Conservation (phyloP, 2,329 filamentous ascomycete species). For the Ophiocordyceps sinensis region DNA sequence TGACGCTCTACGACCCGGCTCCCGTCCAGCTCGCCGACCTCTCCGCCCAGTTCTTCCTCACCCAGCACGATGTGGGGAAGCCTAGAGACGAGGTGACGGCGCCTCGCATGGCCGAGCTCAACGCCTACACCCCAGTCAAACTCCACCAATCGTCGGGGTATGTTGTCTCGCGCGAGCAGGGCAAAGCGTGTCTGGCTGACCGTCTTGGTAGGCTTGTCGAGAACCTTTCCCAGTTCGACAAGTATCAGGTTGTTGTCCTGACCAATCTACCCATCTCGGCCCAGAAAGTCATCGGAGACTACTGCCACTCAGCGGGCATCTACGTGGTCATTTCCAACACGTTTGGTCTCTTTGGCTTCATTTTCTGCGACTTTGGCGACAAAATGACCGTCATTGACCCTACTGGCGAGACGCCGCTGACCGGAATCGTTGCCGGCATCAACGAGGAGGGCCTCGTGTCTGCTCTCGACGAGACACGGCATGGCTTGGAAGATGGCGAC, state of each 20-base stretch:
- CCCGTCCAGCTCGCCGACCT: constrained; percentile 76
- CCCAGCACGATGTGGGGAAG: constrained; percentile 77
- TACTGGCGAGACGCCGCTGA: constrained; percentile 77
- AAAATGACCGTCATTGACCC: constrained; percentile 84
- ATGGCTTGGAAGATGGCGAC: constrained; percentile 92
- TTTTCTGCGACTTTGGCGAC: constrained; percentile 95
- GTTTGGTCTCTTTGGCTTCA: constrained; percentile 83
- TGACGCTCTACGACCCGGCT: constrained; percentile 82
- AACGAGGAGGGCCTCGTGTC: constrained; percentile 84
- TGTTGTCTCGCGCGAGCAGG: constrained; percentile 1
- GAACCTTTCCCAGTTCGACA: constrained; percentile 69
- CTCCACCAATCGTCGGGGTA: constrained; percentile 51
- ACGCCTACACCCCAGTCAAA: constrained; percentile 85
- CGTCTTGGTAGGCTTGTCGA: constrained; percentile 44
- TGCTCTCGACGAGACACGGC: constrained; percentile 83
- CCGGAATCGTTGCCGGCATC: constrained; percentile 80
- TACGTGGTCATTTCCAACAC: constrained; percentile 80
- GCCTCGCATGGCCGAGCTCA: constrained; percentile 83
- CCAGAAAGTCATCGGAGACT: constrained; percentile 76
- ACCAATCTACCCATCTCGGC: constrained; percentile 70
- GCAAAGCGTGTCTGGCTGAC: constrained; percentile 1
- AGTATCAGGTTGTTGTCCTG: constrained; percentile 84
- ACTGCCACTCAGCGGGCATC: constrained; percentile 87
- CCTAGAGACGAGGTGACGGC: constrained; percentile 76
- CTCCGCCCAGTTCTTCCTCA: constrained; percentile 95